phyloP scores from a whole-genome alignment of 164 flowering plant genomes.

The Malania oleifera region DNA sequence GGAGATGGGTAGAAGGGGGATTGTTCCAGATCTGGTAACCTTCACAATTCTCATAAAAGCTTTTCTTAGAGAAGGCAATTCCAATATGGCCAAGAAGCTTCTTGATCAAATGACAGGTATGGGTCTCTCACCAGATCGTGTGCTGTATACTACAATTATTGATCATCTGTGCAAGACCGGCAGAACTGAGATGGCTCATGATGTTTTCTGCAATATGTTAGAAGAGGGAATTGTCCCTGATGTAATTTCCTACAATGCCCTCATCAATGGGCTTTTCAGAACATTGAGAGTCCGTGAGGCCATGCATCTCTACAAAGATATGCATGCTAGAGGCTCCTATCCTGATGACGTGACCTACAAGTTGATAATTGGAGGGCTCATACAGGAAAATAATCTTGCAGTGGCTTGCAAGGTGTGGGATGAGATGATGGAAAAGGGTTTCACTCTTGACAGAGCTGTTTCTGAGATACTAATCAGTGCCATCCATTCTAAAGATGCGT shows the following conservation, averaged over 20 bases:
- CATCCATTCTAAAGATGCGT: conserved; percentile 31
- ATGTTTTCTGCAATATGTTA: conserved; percentile 59
- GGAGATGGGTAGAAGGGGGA: conserved; percentile 66
- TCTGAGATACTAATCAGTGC: conserved; percentile 56
- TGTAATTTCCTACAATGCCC: conserved; percentile 74
- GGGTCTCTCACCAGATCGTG: conserved; percentile 60
- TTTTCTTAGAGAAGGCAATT: conserved; percentile 58
- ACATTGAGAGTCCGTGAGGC: conserved; percentile 61
- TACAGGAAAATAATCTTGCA: conserved; percentile 54
- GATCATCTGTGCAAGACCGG: conserved; percentile 72
- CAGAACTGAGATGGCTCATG: conserved; percentile 47
- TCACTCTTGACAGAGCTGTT: conserved; percentile 62
- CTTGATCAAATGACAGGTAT: conserved; percentile 56
- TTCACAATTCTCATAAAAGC: conserved; percentile 70
- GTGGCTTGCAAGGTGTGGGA: conserved; percentile 80
- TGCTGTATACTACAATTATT: conserved; percentile 59
- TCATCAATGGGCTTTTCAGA: conserved; percentile 74
- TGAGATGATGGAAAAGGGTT: conserved; percentile 95
- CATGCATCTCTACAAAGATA: conserved; percentile 56
- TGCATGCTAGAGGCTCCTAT: conserved; percentile 42
- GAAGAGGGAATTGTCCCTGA: conserved; percentile 61
- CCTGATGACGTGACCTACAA: conserved; percentile 90
- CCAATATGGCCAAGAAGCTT: conserved; percentile 55
- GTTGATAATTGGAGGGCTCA: conserved; percentile 69
- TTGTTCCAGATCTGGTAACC: conserved; percentile 70